A percentile compares a stretch with the other conserved stretches of the same genome.
phyloP scores from a whole-genome alignment of 2,329 filamentous ascomycete species.

The Neopestalotiopsis rosae region DNA sequence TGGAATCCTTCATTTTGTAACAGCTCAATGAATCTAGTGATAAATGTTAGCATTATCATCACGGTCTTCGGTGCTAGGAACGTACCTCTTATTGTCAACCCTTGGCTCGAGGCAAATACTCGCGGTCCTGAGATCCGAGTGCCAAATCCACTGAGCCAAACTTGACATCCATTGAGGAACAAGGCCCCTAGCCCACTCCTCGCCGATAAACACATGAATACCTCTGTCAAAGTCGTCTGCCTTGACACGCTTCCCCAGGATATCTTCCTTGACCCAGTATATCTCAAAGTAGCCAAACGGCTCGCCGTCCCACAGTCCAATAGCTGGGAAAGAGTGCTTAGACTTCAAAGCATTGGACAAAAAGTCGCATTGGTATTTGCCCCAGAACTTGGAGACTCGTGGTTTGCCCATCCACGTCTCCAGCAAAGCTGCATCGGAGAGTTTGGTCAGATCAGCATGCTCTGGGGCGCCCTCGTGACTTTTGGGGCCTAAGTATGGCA shows the following conservation, averaged over 20 bases:
- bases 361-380: constrained; percentile 68
- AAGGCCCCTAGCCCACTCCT: constrained; percentile 87
- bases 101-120: constrained; percentile 86
- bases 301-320: constrained; percentile 92
- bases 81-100: constrained; percentile 87
- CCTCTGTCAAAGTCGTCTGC: constrained; percentile 86
- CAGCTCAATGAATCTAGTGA: constrained; percentile 68
- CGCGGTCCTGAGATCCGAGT: constrained; percentile 80
- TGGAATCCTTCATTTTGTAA: constrained; percentile 79
- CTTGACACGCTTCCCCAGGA: constrained; percentile 71
- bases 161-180: constrained; percentile 84
- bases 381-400: constrained; percentile 87
- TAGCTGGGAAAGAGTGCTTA: constrained; percentile 84
- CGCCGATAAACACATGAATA: constrained; percentile 86
- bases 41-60: background rate
- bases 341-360: constrained; percentile 68
- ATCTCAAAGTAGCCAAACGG: constrained; percentile 98
- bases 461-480: constrained; percentile 43
- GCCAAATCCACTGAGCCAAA: constrained; percentile 84
- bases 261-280: constrained; percentile 97
- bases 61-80: background rate
- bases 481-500: constrained; percentile 67
- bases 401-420: constrained; percentile 89
- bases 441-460: constrained; percentile 45
- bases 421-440: constrained; percentile 66